phyloP scores from a whole-genome alignment of 2,329 filamentous ascomycete genomes.

The Fusarium irregulare region DNA sequence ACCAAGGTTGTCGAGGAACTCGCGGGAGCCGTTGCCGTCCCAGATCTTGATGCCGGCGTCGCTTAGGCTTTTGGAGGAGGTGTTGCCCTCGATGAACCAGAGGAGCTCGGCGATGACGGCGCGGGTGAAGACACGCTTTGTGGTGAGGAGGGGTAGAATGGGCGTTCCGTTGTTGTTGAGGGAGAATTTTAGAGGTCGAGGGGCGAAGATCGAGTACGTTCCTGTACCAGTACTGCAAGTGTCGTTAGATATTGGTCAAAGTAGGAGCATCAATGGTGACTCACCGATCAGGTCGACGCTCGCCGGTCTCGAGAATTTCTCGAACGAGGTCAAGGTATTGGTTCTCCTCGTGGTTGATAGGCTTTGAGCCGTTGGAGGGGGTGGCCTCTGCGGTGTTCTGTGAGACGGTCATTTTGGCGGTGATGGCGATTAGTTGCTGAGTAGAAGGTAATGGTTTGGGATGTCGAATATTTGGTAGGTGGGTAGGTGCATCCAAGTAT shows the following conservation, averaged over 20 bases:
- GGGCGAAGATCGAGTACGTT: slow-evolving; percentile 89
- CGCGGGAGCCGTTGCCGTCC: slow-evolving; percentile 95
- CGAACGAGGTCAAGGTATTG: slow-evolving; percentile 93
- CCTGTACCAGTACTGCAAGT: slow-evolving; percentile 88
- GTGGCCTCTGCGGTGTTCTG: slow-evolving; percentile 14
- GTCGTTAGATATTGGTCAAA: slow-evolving; percentile 6
- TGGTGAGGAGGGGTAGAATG: slow-evolving; percentile 92
- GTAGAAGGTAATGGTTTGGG: background rate
- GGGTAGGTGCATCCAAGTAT: background rate
- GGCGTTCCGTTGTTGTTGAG: slow-evolving; percentile 73
- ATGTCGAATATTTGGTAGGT: background rate
- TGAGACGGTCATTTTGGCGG: slow-evolving; percentile 35
- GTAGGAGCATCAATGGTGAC: background rate
- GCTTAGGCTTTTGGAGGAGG: slow-evolving; percentile 80
- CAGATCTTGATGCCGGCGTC: slow-evolving; percentile 93
- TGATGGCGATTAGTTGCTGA: background rate
- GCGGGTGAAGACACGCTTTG: slow-evolving; percentile 93
- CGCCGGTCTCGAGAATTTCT: slow-evolving; percentile 83
- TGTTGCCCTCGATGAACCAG: slow-evolving; percentile 92
- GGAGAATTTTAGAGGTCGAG: slow-evolving; percentile 85
- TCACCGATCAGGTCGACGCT: slow-evolving; percentile 88
- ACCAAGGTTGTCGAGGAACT: slow-evolving; percentile 87
- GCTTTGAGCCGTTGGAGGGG: slow-evolving; percentile 25
- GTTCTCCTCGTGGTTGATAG: slow-evolving; percentile 79
- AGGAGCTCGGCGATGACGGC: slow-evolving; percentile 93